phyloP scores from a whole-genome alignment of 1,139 yeast genomes.

The Blastobotrys aristatus region DNA sequence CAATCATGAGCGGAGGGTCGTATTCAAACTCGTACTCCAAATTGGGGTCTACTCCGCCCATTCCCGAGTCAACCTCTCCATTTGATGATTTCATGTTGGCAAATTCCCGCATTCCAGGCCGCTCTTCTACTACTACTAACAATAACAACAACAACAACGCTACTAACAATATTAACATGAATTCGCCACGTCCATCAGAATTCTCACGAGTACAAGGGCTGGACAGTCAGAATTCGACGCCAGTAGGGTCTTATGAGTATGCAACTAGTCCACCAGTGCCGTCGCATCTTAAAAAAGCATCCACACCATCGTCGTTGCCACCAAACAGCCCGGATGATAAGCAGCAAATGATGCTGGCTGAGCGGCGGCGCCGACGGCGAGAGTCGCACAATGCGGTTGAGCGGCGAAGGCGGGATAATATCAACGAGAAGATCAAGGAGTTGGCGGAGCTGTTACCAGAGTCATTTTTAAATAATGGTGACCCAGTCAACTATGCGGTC shows the following conservation, averaged over 20 bases:
- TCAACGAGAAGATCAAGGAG: conserved; percentile 85
- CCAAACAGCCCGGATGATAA: conserved; percentile 21
- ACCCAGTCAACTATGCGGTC: conserved; percentile 17
- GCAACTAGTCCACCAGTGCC: conserved; percentile 15
- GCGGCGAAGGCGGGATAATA: conserved; percentile 76
- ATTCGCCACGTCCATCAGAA: conserved; percentile 19
- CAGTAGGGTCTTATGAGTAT: conserved; percentile 26
- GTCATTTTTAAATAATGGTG: conserved; percentile 42
- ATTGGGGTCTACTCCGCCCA: conserved; percentile 28
- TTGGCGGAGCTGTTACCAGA: conserved; percentile 64
- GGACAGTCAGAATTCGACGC: conserved; percentile 22
- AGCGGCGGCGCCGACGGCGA: conserved; percentile 41
- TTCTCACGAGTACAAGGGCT: conserved; percentile 16
- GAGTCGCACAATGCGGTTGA: conserved; percentile 44
- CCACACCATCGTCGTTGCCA: conserved; percentile 8
- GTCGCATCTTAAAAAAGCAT: conserved; percentile 2
- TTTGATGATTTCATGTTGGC: conserved; percentile 29
- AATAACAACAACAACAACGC: conserved; percentile 15
- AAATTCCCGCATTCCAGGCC: conserved; percentile 5
- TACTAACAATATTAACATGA: conserved; percentile 12
- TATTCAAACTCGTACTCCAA: background rate
- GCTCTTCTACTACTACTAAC: conserved; percentile 8
- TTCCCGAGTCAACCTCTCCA: conserved; percentile 31
- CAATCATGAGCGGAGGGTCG: conserved; percentile 9
- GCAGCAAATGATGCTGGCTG: conserved; percentile 24